Conservation (phyloP, 108 stramenopile species). For the Chaetoceros muelleri region DNA sequence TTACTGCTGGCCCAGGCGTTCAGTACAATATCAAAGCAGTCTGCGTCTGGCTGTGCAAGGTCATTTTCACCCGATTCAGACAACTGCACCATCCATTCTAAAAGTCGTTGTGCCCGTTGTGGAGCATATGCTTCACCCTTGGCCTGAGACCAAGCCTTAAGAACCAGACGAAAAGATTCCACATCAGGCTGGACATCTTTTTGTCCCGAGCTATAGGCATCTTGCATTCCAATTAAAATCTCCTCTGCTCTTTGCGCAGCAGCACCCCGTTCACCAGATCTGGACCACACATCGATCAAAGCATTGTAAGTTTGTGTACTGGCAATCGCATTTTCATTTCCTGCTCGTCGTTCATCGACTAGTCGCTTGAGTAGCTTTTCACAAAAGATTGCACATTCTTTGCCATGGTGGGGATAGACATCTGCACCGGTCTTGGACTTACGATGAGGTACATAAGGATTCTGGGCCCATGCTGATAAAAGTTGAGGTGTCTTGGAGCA, state of each 20-base stretch:
- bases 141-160: slow-evolving; percentile 3
- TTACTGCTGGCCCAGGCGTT: slow-evolving; percentile 40
- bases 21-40: slow-evolving; percentile 55
- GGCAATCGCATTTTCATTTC: slow-evolving; percentile 33
- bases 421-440: slow-evolving; percentile 1
- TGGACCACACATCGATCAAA: slow-evolving; percentile 75
- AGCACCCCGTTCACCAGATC: slow-evolving; percentile 59
- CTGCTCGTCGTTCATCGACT: slow-evolving; percentile 55
- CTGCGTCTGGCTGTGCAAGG: slow-evolving; percentile 31
- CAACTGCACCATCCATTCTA: slow-evolving; percentile 60
- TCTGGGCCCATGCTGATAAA: slow-evolving; percentile 59
- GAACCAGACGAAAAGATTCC: background rate
- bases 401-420: slow-evolving; percentile 9
- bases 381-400: slow-evolving; percentile 47
- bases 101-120: slow-evolving; percentile 17
- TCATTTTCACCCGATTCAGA: slow-evolving; percentile 34
- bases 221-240: slow-evolving; percentile 19
- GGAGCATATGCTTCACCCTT: slow-evolving; percentile 11
- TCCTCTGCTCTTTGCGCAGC: slow-evolving; percentile 73
- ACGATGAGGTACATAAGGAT: background rate
- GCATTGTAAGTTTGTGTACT: slow-evolving; percentile 14
- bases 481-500: slow-evolving; percentile 34
- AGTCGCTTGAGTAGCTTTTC: slow-evolving; percentile 63
- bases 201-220: background rate
- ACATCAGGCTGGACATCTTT: background rate